Conservation (phyloP, 192 early-diverging fungal species). For the Lobulomyces angularis region DNA sequence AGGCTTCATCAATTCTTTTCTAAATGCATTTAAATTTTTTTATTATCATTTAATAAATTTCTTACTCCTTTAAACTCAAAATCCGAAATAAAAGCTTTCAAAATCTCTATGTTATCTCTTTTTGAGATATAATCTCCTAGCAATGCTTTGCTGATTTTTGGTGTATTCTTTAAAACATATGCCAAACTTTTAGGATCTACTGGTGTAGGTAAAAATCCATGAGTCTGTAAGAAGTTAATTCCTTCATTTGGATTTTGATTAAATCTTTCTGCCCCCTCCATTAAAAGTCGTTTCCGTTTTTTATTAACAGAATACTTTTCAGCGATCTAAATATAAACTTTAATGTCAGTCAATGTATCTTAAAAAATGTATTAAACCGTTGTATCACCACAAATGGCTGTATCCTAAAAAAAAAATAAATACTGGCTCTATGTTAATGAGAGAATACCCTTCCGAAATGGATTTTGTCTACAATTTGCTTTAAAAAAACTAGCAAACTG, state of each 20-base stretch:
- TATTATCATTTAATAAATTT: not conserved
- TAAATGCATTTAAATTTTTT: slow-evolving; percentile 13
- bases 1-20: slow-evolving; percentile 88
- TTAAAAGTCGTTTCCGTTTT: slow-evolving; percentile 64
- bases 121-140: slow-evolving; percentile 84
- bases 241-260: slow-evolving; percentile 80
- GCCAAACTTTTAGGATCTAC: slow-evolving; percentile 48
- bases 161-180: slow-evolving; percentile 62
- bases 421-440: not conserved
- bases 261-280: slow-evolving; percentile 67
- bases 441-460: slow-evolving; percentile 13
- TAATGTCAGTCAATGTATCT: slow-evolving; percentile 6
- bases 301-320: slow-evolving; percentile 31
- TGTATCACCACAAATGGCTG: not conserved
- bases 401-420: not conserved
- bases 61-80: slow-evolving; percentile 80
- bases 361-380: slow-evolving; percentile 7
- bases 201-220: slow-evolving; percentile 35
- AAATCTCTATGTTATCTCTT: slow-evolving; percentile 68
- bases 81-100: slow-evolving; percentile 68
- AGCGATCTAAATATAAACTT: slow-evolving; percentile 4
- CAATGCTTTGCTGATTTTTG: slow-evolving; percentile 72
- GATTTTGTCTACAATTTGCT: slow-evolving; percentile 53
- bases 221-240: slow-evolving; percentile 63
- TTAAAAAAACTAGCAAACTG: slow-evolving; percentile 54